Evolutionary conservation across 1,139 yeast genomes (phyloP), one percentile per base, ranked within the genome.

Genomic region (Fermentozyma sake): DNA sequence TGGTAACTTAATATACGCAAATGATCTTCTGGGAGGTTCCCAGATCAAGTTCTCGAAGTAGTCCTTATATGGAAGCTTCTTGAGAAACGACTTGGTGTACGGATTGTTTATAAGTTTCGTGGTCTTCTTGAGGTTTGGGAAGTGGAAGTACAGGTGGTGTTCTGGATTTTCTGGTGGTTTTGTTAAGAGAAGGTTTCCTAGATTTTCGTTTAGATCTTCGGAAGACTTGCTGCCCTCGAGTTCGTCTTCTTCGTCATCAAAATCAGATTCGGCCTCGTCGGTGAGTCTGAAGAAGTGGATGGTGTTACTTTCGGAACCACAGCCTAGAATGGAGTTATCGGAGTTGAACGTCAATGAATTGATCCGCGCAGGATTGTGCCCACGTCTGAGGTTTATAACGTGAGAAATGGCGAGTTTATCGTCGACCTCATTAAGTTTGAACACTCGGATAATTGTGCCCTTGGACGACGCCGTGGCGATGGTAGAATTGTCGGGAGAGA

Each of bases 381-480:
- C 93, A 30, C 93, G 61, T 40, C 91, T 64, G 37, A 79, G 73
- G 44, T 78, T 82, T 15, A 62, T 61, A 2, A 72, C 52, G 30
- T 58, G 58, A 7, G 45, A 39, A 8, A 65, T 42, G 41, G 16
- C 36, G 66, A 29, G 24, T 6, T n/a, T n/a, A n/a, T n/a, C n/a
- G n/a, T n/a, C n/a, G n/a, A 5, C 19, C 6, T 33, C 41, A 6
- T 22, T 20, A 24, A 46, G 41, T 25, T 46, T 48, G 34, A 58
- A 58, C 1, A 80, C 76, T 24, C 91, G 55, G 1, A 82, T 62
- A 4, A 82, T 79, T 0, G 93, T 82, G 1, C 93, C 93, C 39
- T 78, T 79, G 2, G 65, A 60, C 0, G 86, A 78, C 0, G 87
- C 82, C 0, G 89, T 76, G 1, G 87, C 85, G 14, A 81, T 58